phyloP scores from a whole-genome alignment of 2,329 filamentous ascomycete genomes.

The Colletotrichum theobromicola region DNA sequence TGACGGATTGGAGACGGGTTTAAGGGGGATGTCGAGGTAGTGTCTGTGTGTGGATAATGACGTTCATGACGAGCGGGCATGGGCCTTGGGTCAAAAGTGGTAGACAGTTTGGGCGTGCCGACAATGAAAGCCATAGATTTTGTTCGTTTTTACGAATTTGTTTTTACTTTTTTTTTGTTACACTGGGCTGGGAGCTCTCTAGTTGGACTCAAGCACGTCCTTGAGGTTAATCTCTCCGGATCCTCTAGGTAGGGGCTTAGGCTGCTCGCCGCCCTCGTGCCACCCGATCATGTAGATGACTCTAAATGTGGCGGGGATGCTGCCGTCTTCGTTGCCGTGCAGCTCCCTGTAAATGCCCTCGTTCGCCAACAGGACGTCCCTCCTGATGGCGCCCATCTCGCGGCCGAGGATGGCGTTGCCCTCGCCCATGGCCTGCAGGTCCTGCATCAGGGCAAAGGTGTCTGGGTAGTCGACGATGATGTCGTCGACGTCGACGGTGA shows the following conservation, averaged over 20 bases:
- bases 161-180: neutral
- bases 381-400: slow-evolving; percentile 77
- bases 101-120: slow-evolving; percentile 11
- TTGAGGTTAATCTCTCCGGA: slow-evolving; percentile 89
- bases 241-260: slow-evolving; percentile 80
- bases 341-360: slow-evolving; percentile 89
- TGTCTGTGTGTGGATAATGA: neutral
- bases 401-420: slow-evolving; percentile 87
- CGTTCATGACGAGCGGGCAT: slow-evolving; percentile 15
- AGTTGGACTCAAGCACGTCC: slow-evolving; percentile 68
- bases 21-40: slow-evolving; percentile 38
- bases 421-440: slow-evolving; percentile 96
- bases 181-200: slow-evolving; percentile 2
- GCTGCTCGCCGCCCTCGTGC: slow-evolving; percentile 83
- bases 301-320: slow-evolving; percentile 88
- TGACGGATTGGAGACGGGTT: slow-evolving; percentile 95
- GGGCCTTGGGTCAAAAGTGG: neutral
- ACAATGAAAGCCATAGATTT: slow-evolving; percentile 20
- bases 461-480: slow-evolving; percentile 95
- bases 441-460: slow-evolving; percentile 88
- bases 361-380: slow-evolving; percentile 85
- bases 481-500: slow-evolving; percentile 97
- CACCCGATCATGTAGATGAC: slow-evolving; percentile 99
- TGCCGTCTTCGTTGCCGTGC: slow-evolving; percentile 81
- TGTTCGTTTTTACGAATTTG: neutral